Base-by-base conservation (phyloP, 306 rosid species). In the Medicago arabica region DNA sequence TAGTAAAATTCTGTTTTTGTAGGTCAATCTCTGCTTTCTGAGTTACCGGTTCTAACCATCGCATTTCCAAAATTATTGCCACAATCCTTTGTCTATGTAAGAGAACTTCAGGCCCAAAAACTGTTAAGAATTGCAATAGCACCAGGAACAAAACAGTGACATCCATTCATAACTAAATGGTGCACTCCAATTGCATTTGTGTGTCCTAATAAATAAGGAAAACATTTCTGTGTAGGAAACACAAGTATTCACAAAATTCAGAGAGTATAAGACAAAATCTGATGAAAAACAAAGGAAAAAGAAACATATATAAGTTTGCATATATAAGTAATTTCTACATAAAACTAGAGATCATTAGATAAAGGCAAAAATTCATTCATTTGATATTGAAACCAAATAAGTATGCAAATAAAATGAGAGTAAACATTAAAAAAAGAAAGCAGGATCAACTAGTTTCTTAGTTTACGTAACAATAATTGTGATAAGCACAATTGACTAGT, bases 41-140 rank as follows among this genome's bases (percentile, higher is more conserved):
- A n/a, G n/a, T n/a, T n/a, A n/a, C n/a, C n/a, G n/a, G n/a, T n/a
- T n/a, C n/a, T n/a, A n/a, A n/a, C n/a, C n/a, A n/a, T n/a, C n/a
- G n/a, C n/a, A n/a, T n/a, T n/a, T n/a, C n/a, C n/a, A n/a, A 40
- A 67, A 86, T 90, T 63, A 68, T 46, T 53, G 23, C 85, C 90
- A 79, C 98, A 90, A 78, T 68, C 82, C 79, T 76, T 76, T 17
- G 92, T 84, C 78, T 78, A n/a, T n/a, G 72, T 23, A 74, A 18
- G 60, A 75, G 79, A 78, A 82, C 41, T 74, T 51, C 89, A 43
- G 89, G 83, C 76, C 88, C 85, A 69, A 72, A 84, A 63, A 84
- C 54, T 77, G 72, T 62, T 46, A 87, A 84, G 40, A 83, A 67
- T 80, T 82, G 92, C 65, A 90, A 41, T 43, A 90, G 60, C 69